Percentiles rank a stretch among this genome's conserved stretches.
Conservation (phyloP, 495 filamentous ascomycete species). For the Podospora conica region DNA sequence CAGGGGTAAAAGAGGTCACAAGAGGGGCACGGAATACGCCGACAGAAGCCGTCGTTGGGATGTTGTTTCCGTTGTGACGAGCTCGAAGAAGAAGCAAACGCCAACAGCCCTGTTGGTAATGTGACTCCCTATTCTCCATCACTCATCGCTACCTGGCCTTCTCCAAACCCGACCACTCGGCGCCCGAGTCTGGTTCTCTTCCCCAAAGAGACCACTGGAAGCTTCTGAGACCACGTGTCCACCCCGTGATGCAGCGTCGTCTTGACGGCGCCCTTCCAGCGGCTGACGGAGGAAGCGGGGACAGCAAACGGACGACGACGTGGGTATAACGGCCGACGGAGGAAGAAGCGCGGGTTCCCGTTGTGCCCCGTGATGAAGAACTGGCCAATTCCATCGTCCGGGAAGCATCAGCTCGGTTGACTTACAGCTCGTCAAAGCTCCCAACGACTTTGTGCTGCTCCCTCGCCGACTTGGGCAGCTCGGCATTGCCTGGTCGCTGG, state of each 20-base stretch:
- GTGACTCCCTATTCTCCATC: too few species aligned
- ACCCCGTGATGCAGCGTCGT: neutral
- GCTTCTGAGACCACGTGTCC: neutral
- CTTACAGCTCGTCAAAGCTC: constrained; percentile 38
- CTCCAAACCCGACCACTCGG: neutral
- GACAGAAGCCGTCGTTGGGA: neutral
- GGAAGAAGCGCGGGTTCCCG: neutral
- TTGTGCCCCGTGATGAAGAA: neutral
- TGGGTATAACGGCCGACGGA: neutral
- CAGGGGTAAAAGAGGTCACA: neutral
- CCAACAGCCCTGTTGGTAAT: neutral
- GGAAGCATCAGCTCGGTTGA: neutral
- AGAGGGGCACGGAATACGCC: neutral
- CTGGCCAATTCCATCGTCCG: neutral
- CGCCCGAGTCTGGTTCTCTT: neutral
- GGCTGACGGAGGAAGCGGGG: neutral
- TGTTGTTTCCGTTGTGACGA: neutral
- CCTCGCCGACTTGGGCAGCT: constrained; percentile 42
- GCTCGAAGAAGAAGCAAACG: neutral
- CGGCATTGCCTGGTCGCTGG: constrained; percentile 57
- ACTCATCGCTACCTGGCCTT: neutral
- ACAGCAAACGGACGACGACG: neutral
- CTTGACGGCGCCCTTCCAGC: neutral
- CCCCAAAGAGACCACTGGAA: neutral
- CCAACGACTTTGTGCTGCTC: constrained; percentile 37